Evolutionary conservation across 2,329 filamentous ascomycete genomes (phyloP).

Genomic region (Leptographium procerum): DNA sequence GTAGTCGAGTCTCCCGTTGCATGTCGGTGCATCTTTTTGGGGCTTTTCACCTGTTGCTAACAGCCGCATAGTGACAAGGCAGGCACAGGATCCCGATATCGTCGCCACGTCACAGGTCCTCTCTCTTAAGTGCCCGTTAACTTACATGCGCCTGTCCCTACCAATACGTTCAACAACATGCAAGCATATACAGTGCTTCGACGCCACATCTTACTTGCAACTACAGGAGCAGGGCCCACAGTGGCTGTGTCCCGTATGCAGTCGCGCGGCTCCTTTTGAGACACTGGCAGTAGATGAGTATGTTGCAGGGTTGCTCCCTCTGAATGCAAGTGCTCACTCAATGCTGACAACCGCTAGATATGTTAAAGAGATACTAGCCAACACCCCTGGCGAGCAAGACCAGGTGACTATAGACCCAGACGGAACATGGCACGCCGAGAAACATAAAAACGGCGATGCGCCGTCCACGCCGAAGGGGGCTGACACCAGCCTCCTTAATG

Average conservation of each 20-base stretch:
- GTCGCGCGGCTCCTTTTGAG: constrained; percentile 69
- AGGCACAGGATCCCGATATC: constrained; percentile 79
- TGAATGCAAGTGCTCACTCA: no score
- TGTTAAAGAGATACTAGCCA: constrained; percentile 73
- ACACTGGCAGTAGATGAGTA: constrained; percentile 79
- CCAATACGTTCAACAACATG: constrained; percentile 74
- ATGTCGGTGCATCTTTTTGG: not conserved
- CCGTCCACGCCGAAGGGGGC: not conserved
- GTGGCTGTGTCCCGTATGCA: constrained; percentile 94
- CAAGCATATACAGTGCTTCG: constrained; percentile 89
- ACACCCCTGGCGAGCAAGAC: constrained; percentile 59
- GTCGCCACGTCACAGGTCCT: constrained; percentile 79
- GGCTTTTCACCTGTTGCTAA: constrained; percentile 8
- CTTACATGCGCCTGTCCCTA: constrained; percentile 67
- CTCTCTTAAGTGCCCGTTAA: constrained; percentile 86
- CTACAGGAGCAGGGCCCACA: constrained; percentile 93
- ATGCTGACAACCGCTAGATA: constrained; percentile 43
- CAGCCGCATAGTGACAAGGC: constrained; percentile 53
- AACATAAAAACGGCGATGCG: constrained; percentile 17
- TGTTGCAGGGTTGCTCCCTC: constrained; percentile 18
- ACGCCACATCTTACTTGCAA: constrained; percentile 83
- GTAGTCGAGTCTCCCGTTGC: constrained; percentile 36
- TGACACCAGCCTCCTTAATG: constrained; percentile 18
- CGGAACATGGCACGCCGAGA: constrained; percentile 53
- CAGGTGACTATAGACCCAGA: constrained; percentile 85